These are phyloP conservation scores for Fusarium sublunatum DNA, from an alignment of 2,329 filamentous ascomycete genomes.

Conservation along the genomic window DNA sequence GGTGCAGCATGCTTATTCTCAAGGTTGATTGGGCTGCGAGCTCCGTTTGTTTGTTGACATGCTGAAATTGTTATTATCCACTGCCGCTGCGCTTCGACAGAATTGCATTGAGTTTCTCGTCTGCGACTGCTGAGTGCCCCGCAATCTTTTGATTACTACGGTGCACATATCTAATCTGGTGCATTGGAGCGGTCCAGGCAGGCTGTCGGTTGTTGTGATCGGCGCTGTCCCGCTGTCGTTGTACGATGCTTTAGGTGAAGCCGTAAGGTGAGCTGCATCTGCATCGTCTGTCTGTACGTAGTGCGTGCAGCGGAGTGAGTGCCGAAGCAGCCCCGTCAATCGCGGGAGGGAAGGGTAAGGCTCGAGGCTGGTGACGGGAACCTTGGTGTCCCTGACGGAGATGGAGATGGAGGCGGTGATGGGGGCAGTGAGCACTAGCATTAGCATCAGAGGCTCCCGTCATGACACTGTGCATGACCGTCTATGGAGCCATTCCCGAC, in stretches of 20 bases:
- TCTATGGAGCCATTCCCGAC: constrained; percentile 35
- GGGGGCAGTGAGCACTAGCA: constrained; percentile 45
- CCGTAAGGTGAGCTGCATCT: constrained; percentile 21
- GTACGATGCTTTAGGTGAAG: constrained; percentile 1
- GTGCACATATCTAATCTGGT: constrained; percentile 32
- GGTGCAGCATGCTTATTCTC: constrained; percentile 23
- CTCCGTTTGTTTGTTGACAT: constrained; percentile 45
- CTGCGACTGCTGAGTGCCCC: constrained; percentile 35
- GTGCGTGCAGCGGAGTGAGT: constrained; percentile 35
- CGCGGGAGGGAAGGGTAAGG: constrained; percentile 31
- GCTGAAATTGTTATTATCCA: constrained; percentile 47
- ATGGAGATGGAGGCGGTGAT: constrained; percentile 23
- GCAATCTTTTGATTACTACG: constrained; percentile 34
- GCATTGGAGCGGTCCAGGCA: constrained; percentile 22
- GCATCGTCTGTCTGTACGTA: too few relatives aligned
- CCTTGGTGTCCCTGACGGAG: constrained; percentile 20
- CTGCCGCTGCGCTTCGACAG: constrained; percentile 27
- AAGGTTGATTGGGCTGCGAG: constrained; percentile 39
- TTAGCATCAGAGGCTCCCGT: constrained; percentile 18
- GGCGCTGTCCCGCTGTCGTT: not conserved
- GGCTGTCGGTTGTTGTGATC: constrained; percentile 14
- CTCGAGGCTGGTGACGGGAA: constrained; percentile 23
- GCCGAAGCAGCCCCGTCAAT: constrained; percentile 34
- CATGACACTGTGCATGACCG: constrained; percentile 35
- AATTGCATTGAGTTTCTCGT: constrained; percentile 42